These are phyloP conservation scores for Diospyros lotus DNA, from an alignment of 148 eudicot genomes.

Conservation along the genomic window DNA sequence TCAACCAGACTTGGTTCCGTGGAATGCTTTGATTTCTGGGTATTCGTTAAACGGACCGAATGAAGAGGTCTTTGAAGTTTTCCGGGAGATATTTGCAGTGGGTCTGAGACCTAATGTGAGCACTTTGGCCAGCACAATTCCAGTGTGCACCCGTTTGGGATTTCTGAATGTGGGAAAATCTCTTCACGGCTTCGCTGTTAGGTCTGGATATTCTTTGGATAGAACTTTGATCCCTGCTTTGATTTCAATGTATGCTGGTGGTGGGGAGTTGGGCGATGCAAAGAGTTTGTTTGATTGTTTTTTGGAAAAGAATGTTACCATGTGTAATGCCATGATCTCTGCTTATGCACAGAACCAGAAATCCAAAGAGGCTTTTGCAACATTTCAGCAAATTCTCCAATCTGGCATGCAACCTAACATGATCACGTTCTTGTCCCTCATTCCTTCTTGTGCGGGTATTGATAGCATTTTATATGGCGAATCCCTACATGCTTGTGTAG, in stretches of 20 bases:
- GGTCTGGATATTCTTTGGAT: conserved; percentile 39
- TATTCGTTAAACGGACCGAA: conserved; percentile 47
- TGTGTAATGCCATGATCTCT: conserved; percentile 59
- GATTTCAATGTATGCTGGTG: conserved; percentile 48
- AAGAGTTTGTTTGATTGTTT: conserved; percentile 40
- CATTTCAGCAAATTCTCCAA: conserved; percentile 38
- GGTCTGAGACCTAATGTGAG: conserved; percentile 48
- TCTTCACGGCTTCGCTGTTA: conserved; percentile 56
- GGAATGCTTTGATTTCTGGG: conserved; percentile 69
- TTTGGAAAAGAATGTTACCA: conserved; percentile 28
- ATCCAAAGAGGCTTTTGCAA: conserved; percentile 28
- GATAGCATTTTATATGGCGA: conserved; percentile 32
- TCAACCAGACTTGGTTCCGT: conserved; percentile 54
- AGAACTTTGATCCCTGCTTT: conserved; percentile 46
- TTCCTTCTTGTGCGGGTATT: conserved; percentile 48
- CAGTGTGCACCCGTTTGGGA: conserved; percentile 47
- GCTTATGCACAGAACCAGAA: conserved; percentile 41
- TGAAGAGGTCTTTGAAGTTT: conserved; percentile 37
- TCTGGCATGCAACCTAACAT: conserved; percentile 35
- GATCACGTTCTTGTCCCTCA: conserved; percentile 53
- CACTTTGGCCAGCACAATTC: conserved; percentile 57
- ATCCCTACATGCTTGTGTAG: conserved; percentile 49
- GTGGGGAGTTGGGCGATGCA: conserved; percentile 38
- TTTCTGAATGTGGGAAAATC: conserved; percentile 30
- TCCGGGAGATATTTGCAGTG: conserved; percentile 23